These are phyloP conservation scores for Suhomyces chickasaworum DNA, from an alignment of 1,139 yeast species.

Conservation along the genomic window DNA sequence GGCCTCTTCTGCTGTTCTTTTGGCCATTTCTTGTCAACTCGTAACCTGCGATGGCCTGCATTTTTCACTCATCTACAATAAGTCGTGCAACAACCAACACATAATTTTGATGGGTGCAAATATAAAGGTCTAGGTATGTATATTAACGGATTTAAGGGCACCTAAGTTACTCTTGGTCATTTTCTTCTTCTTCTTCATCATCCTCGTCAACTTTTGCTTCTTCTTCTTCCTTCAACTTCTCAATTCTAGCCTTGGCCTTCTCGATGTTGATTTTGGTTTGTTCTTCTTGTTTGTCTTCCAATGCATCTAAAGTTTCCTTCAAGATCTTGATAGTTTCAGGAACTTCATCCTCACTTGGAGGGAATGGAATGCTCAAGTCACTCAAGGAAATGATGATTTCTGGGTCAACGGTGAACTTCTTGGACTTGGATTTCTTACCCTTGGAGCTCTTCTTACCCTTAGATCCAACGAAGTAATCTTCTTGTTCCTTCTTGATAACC, in stretches of 20 bases:
- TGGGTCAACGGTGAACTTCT: constrained; percentile 72
- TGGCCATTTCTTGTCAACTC: constrained; percentile 17
- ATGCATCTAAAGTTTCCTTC: constrained; percentile 72
- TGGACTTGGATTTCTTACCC: constrained; percentile 46
- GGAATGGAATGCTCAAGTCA: constrained; percentile 77
- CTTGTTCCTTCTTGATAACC: constrained; percentile 66
- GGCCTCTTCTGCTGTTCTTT: constrained; percentile 28
- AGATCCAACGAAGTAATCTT: constrained; percentile 56
- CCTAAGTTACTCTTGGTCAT: constrained; percentile 8
- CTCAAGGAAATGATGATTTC: constrained; percentile 77
- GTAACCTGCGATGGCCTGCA: background rate
- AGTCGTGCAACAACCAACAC: background rate
- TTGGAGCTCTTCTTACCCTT: constrained; percentile 41
- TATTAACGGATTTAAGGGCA: constrained; percentile 1
- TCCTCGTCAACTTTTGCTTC: constrained; percentile 30
- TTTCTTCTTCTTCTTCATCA: constrained; percentile 25
- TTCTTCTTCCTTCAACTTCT: constrained; percentile 55
- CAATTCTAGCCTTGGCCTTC: constrained; percentile 74
- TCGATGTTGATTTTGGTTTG: constrained; percentile 77
- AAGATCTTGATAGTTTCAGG: constrained; percentile 66
- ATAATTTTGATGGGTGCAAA: constrained; percentile 14
- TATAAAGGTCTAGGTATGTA: background rate
- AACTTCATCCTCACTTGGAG: constrained; percentile 75
- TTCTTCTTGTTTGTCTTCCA: constrained; percentile 74
- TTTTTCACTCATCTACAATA: constrained; percentile 1